Base-by-base conservation (phyloP, 2,329 filamentous ascomycete genomes). In the Parastagonospora nodorum region DNA sequence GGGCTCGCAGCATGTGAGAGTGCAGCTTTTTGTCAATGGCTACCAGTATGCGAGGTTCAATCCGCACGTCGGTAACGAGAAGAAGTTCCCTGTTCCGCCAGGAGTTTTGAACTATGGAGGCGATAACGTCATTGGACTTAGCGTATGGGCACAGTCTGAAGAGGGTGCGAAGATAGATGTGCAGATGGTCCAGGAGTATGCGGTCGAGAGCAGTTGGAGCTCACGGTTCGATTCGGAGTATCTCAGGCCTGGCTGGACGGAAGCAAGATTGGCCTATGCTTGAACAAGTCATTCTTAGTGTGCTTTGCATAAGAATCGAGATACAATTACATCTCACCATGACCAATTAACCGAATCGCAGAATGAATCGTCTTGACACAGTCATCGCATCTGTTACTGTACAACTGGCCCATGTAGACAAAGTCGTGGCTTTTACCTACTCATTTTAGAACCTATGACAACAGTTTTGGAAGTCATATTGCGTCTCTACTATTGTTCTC, bases 31-130 rank as follows among this genome's bases (percentile, higher is more conserved):
- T 48, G 78, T 87, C n/a, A 87, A 87, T 48, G 84, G 84, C 0
- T 87, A 86, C 59, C 84, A 86, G 61, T 87, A 84, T 57, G 84
- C 81, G 2, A 78, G 82, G 7, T 87, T 80, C 60, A 80, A 82
- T 51, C 83, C 84, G 0, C 78, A 81, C 42, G 83, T 87, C 33
- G 85, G 85, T 0, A 82, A 85, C 40, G 84, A 87, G 71, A 75
- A 81, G 12, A 74, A 78, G 12, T 87, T 84, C 59, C 84, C 84
- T 1, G 81, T 87, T 2, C 84, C 82, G 1, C 80, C 81, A 0
- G 84, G 84, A 0, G 74, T 87, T 5, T 67, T 86, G 8, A 76
- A 86, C 61, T 84, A 86, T 51, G 68, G 70, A 6, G 84, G 84
- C 0, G 74, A 81, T 8, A 87, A 87, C 54, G 83, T 81, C 0